phyloP scores from a whole-genome alignment of 176 grass and related monocot species.

The sorghum (Sorghum bicolor) region Sorghum_bicolor_NCBIv3 NC_012877.2:58260501-58261000 shows the following conservation, averaged over 20 bases:
- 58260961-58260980: background rate
- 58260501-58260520: slow-evolving; percentile 31
- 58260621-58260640: background rate
- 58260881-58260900: background rate
- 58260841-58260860: background rate
- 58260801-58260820: background rate
- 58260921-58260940: background rate
- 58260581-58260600: slow-evolving; percentile 20
- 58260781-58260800: background rate
- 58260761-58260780: background rate
- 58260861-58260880: background rate
- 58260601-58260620: slow-evolving; percentile 45
- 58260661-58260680: background rate
- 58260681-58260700: background rate
- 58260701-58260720: background rate
- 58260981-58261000: background rate
- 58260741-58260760: background rate
- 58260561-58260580: slow-evolving; percentile 32
- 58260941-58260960: background rate
- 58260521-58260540: background rate
- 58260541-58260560: slow-evolving; percentile 4
- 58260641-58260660: slow-evolving; percentile 24
- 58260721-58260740: background rate
- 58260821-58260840: background rate
- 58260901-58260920: background rate